Base-by-base conservation (phyloP, 208 protist genomes). In the Trypanosoma brucei region DNA sequence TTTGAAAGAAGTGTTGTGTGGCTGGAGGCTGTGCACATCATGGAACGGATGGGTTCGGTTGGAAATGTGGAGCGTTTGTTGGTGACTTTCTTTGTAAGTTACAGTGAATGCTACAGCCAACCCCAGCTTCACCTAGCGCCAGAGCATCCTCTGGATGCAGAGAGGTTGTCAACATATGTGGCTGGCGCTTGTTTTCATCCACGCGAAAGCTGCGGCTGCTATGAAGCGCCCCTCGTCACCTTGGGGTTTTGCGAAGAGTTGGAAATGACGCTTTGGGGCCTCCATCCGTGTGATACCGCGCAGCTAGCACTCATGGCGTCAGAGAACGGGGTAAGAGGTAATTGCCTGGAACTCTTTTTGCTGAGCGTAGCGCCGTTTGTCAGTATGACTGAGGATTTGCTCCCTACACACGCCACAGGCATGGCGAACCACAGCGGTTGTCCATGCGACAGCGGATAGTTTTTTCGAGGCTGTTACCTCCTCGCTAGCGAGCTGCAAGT, bases 231-330 rank as follows among this genome's bases (percentile, higher is more conserved):
- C 14, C 49, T 75, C 40, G 39, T 75, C 42, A 70, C 70, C 2
- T 39, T 70, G 54, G 50, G 44, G 5, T 89, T 79, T 59, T 72
- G 52, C 56, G 76, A 89, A 9, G 83, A 89, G 13, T 31, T 80
- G 3, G 44, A 71, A 37, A 65, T 69, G 66, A 33, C 76, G 33
- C 58, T 82, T 58, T 89, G 79, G 78, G 55, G 72, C 2, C 49
- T 89, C 8, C 83, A 89, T 55, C 74, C 70, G 51, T 91, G 84
- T 53, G 84, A 91, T 53, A 75, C 72, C 14, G 72, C 60, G 35
- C 73, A 71, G 13, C 31, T 91, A n/a, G 33, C 86, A 3, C 37
- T 53, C 5, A 55, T 50, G 44, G 42, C 54, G 38, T 45, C 53
- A 4, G 70, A 57, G 9, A 45, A 75, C 51, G 75, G 68, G 9